Evolutionary conservation across 257 asterid genomes (phyloP), one percentile per base, ranked within the genome.

Genomic region (Rubia yunnanensis): DNA sequence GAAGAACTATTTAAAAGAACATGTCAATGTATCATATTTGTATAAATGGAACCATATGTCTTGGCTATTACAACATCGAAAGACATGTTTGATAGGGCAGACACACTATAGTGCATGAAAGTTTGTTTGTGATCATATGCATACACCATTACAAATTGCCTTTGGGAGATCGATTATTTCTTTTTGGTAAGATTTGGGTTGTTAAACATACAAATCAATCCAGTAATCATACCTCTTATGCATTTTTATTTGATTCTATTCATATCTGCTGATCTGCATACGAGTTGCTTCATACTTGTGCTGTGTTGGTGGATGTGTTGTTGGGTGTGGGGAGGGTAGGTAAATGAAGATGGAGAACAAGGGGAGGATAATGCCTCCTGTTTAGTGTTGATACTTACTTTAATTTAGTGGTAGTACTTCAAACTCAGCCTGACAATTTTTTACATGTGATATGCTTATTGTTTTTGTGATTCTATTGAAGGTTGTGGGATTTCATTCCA

Each of bases 401-500:
- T 15, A 5, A 1, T 3, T 8, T 24, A 24, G 30, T 39, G 48
- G 48, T 36, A 59, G 27, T 54, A 46, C 72, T 49, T 71, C 14
- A 49, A 59, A 32, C 31, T 50, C 22, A 60, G 24, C 39, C 39
- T 49, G 14, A 14, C 22, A 27, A 10, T 44, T 58, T 63, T 69
- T 56, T 60, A 63, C 39, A 57, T 15, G 1, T 80, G 22, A 26
- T 59, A 55, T 49, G 68, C 72, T 76, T 49, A 70, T 8, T 65
- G 5, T 71, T 54, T 49, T 44, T 64, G 74, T 13, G 70, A 46
- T 30, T 44, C 8, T 67, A 54, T 27, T 78, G 56, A 65, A 92
- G 99, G 84, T 87, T 67, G 80, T 82, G 35, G 82, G 85, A 72
- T 86, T 87, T 76, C 78, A 64, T 59, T 74, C 71, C 52, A 92